Evolutionary conservation across 371 early-diverging fungal genomes (phyloP).

Genomic region (Dichotomocladium elegans): DNA sequence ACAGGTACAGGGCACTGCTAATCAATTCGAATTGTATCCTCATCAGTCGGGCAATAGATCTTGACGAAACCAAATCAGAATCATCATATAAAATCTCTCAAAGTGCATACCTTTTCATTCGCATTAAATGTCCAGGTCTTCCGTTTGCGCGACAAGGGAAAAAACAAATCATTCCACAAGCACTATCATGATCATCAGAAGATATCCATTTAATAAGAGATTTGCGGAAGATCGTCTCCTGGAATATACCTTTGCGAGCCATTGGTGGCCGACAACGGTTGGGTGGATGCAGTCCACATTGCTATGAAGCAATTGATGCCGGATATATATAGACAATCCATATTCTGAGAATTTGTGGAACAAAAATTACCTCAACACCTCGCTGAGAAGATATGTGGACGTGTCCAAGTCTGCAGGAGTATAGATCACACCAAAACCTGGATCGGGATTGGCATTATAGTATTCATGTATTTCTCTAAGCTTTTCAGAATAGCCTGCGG

Average conservation of each 20-base stretch:
- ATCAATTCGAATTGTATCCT: constrained; percentile 7
- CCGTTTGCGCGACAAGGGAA: background rate
- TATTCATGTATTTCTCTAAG: constrained; percentile 7
- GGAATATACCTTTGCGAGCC: constrained; percentile 10
- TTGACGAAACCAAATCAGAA: no score
- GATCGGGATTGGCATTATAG: constrained; percentile 4
- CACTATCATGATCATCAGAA: background rate
- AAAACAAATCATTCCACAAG: constrained; percentile 9
- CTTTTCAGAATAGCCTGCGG: constrained; percentile 5
- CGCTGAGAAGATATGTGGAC: constrained; percentile 1
- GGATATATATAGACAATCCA: background rate
- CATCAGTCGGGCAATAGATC: constrained; percentile 15
- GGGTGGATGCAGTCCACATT: constrained; percentile 16
- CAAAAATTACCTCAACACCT: constrained; percentile 5
- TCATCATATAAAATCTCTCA: background rate
- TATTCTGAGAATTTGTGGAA: background rate
- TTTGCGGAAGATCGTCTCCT: background rate
- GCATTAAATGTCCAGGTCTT: background rate
- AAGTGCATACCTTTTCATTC: constrained; percentile 10
- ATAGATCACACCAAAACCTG: constrained; percentile 6
- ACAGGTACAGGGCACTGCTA: no score
- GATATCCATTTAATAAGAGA: background rate
- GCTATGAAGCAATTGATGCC: background rate
- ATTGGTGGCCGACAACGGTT: constrained; percentile 3
- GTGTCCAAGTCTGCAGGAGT: constrained; percentile 7